These are phyloP conservation scores for Fusarium sp. DNA, from an alignment of 2,329 filamentous ascomycete genomes.

Conservation along the genomic window DNA sequence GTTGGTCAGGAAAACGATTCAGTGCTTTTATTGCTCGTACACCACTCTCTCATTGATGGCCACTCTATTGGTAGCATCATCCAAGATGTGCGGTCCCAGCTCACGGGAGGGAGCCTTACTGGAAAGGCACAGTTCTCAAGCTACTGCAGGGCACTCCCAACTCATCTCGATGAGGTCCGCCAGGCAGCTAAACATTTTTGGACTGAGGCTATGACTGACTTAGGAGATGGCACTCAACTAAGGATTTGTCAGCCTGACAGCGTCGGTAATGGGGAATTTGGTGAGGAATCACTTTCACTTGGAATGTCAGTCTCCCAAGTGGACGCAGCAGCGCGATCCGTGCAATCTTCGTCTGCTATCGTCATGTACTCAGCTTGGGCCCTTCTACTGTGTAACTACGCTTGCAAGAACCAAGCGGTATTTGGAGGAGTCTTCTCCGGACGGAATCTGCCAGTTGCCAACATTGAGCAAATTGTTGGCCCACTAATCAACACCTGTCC, in stretches of 20 bases:
- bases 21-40: not conserved
- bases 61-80: not conserved
- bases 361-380: not conserved
- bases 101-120: not conserved
- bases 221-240: not conserved
- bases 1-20: not conserved
- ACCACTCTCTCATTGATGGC: not conserved
- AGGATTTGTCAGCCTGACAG: not conserved
- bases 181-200: not conserved
- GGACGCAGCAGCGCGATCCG: not conserved
- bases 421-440: not conserved
- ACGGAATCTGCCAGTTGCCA: not conserved
- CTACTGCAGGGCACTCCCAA: not conserved
- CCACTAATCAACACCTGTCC: not conserved
- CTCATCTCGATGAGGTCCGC: not conserved
- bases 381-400: not conserved
- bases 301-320: not conserved
- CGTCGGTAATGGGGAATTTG: not conserved
- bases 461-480: not conserved
- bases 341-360: not conserved
- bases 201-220: not conserved
- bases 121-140: not conserved
- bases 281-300: not conserved
- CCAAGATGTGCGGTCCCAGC: not conserved
- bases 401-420: not conserved